Conservation (phyloP, 148 eudicot genomes). For the Pouteria glomerata region DNA sequence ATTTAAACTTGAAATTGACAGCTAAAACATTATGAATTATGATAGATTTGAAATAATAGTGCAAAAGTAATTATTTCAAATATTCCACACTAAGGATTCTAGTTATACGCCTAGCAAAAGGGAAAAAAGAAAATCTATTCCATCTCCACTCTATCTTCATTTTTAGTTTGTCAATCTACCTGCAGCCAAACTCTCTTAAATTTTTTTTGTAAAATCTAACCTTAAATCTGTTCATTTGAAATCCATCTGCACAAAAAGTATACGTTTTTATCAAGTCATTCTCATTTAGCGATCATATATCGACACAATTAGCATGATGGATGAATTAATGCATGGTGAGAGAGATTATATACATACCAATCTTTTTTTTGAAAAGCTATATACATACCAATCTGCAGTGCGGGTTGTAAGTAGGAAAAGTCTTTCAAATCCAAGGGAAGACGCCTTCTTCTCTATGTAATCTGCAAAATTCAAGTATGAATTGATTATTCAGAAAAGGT, state of each 20-base stretch:
- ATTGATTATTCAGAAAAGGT: neutral
- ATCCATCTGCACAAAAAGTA: no score
- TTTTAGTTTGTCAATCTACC: no score
- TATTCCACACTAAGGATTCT: no score
- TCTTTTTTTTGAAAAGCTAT: conserved; percentile 38
- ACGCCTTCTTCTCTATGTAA: conserved; percentile 89
- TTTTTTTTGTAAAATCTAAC: no score
- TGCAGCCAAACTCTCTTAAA: no score
- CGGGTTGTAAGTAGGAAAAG: conserved; percentile 90
- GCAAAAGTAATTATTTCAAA: neutral
- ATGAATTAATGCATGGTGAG: neutral
- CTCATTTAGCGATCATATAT: neutral
- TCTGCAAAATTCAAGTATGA: conserved; percentile 34
- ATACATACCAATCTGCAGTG: conserved; percentile 92
- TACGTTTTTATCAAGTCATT: neutral
- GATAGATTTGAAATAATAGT: no score
- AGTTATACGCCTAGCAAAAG: no score
- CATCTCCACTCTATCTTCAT: no score
- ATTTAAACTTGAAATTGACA: no score
- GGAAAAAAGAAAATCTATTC: no score
- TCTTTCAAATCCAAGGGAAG: conserved; percentile 63
- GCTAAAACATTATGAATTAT: no score
- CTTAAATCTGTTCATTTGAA: no score
- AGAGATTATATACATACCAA: conserved; percentile 59
- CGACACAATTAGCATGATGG: neutral